Base-by-base conservation (phyloP, 1,284 basidiomycete genomes). In the Cutaneotrichosporon sp. region DNA sequence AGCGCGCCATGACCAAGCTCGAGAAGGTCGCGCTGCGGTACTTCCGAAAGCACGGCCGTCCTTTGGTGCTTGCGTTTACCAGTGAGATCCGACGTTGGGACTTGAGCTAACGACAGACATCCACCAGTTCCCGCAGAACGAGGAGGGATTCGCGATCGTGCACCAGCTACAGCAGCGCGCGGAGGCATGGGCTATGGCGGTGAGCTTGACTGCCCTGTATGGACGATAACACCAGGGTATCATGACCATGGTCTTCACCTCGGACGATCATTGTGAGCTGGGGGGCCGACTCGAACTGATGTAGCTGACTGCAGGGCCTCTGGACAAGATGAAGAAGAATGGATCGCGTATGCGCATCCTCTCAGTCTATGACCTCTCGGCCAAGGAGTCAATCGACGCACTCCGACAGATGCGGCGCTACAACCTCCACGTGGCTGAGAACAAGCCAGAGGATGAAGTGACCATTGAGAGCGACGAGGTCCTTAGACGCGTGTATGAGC, bases 151-250 rank as follows among this genome's bases (percentile, higher is more conserved):
- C 55, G 82, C 85, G 27, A 80, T 91, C 71, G 75, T 93, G 9
- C 76, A 90, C 57, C 88, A 90, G 66, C 78, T 91, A 16, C 90
- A 91, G 67, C 87, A 88, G 65, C 80, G 84, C 42, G 89, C 88
- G 5, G 89, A 91, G 68, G 76, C 83, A 10, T 92, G 90, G 88
- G 84, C 86, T 2, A 85, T 86, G 83, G 84, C 71, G 79, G 88
- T 86, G 61, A 61, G 81, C 72, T 44, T n/a, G 27, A 37, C 16
- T 16, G 42, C 34, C 29, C 39, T 56, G 14, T 17, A 25, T 20
- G 22, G 4, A 16, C 34, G 45, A 41, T 51, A 29, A 55, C 57
- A 54, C 6, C 37, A 65, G 87, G 86, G 85, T 22, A 85, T 88
- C 50, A 71, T 86, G 61, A 88, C 86, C 3, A 79, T 88, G 72